phyloP scores from a whole-genome alignment of 371 early-diverging fungal species.

The Batkoa obscura region DNA sequence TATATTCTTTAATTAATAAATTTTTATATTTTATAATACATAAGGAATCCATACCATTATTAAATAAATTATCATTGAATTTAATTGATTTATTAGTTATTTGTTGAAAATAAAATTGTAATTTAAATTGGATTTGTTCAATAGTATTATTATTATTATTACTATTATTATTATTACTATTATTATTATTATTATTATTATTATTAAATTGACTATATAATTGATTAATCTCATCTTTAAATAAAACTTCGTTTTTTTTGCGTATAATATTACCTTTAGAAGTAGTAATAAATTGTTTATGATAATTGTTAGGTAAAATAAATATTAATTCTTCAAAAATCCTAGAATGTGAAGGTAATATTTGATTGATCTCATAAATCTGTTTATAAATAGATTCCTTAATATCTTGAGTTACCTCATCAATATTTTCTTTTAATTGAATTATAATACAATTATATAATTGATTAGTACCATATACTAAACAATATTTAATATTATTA shows the following conservation, averaged over 20 bases:
- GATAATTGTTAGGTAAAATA: slow-evolving; percentile 12
- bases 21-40: background rate
- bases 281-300: slow-evolving; percentile 10
- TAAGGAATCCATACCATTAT: background rate
- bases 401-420: background rate
- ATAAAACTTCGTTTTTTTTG: background rate
- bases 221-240: background rate
- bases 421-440: background rate
- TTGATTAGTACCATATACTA: background rate
- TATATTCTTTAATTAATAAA: background rate
- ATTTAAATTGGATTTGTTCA: background rate
- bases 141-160: background rate
- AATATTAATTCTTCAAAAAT: slow-evolving; percentile 19
- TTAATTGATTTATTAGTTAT: background rate
- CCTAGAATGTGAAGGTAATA: slow-evolving; percentile 14
- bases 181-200: background rate
- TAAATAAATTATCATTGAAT: background rate
- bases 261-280: slow-evolving; percentile 14
- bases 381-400: background rate
- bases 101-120: background rate
- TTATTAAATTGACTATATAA: background rate
- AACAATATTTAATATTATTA: background rate
- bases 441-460: background rate
- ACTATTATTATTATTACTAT: background rate
- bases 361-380: slow-evolving; percentile 11